Evolutionary conservation across 371 early-diverging fungal genomes (phyloP), one percentile per base, ranked within the genome.

Genomic region (Neoconidiobolus thromboides): DNA sequence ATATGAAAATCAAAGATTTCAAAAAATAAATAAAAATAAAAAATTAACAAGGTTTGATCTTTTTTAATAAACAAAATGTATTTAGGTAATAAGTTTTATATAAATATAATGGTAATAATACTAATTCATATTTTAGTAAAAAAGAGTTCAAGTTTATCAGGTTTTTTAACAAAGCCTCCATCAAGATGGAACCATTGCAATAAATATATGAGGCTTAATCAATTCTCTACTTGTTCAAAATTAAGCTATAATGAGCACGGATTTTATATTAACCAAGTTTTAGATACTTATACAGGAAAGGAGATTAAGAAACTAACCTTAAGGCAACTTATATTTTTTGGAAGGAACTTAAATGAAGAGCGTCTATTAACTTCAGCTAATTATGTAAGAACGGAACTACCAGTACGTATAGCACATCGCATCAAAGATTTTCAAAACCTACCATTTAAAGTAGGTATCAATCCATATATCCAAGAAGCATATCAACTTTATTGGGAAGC

Each of bases 321-420:
- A 55, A 82, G 93, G 39, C 95, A 96, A 69, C 81, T 93, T 55
- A 86, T 91, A 39, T 81, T 89, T 63, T 93, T 90, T 73, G 96
- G 96, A n/a, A 76, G 91, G 53, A 84, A 87, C 65, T 74, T 95
- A 69, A 89, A 80, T 39, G 71, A 73, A 14, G 87, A 85, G 10
- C 86, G 88, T 64, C 77, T 96, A 3, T 60, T 95, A 10, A 78
- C 80, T 53, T 80, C 83, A 5, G 91, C 89, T 39, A 88, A 91
- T 67, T 93, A 91, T 77, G 85, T 92, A 40, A 80, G 91, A 14
- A 74, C 80, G 26, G 95, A 96, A 69, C 76, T 96, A 1, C 82
- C 93, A 0, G 81, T 94, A 6, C 83, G 96, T 14, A 75, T 96
- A 37, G 89, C 97, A 2, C 89, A 93, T 69, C 80, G 93, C 2